phyloP scores from a whole-genome alignment of 306 rosid species.

The Lupinus albus region DNA sequence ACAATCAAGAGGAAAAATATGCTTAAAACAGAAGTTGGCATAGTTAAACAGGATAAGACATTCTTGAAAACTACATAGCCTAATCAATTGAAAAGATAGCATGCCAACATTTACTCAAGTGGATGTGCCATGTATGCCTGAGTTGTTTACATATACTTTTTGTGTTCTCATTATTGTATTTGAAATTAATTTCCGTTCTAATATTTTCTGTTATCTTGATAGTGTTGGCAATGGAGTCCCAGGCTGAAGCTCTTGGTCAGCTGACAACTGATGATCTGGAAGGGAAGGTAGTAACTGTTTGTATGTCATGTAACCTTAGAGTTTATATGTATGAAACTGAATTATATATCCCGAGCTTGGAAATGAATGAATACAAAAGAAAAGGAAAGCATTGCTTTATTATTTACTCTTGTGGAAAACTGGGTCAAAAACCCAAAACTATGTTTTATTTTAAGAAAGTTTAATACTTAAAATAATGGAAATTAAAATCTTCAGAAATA shows the following conservation, averaged over 20 bases:
- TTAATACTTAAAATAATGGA: constrained; percentile 16
- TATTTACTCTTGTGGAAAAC: not conserved
- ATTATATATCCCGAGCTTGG: constrained; percentile 51
- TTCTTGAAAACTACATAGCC: constrained; percentile 7
- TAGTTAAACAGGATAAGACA: constrained; percentile 12
- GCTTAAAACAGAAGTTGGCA: no score
- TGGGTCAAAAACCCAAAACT: not conserved
- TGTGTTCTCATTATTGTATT: constrained; percentile 16
- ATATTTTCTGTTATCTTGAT: constrained; percentile 35
- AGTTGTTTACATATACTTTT: constrained; percentile 10
- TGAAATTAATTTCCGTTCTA: constrained; percentile 19
- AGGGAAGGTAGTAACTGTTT: constrained; percentile 67
- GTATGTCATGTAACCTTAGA: not conserved
- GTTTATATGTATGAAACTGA: constrained; percentile 30
- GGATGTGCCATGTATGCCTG: not conserved
- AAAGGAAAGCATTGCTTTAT: constrained; percentile 10
- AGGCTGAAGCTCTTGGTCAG: constrained; percentile 96
- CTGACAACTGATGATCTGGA: constrained; percentile 88
- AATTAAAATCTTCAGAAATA: constrained; percentile 18
- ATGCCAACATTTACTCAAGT: constrained; percentile 10
- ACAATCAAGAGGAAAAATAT: no score
- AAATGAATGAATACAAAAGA: constrained; percentile 44
- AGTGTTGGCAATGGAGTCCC: constrained; percentile 96
- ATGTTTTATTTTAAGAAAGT: not conserved
- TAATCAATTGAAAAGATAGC: constrained; percentile 2